A percentile compares a stretch with the other conserved stretches of the same genome.
Conservation (phyloP, 257 asterid genomes). For the Fraxinus cuspidata region DNA sequence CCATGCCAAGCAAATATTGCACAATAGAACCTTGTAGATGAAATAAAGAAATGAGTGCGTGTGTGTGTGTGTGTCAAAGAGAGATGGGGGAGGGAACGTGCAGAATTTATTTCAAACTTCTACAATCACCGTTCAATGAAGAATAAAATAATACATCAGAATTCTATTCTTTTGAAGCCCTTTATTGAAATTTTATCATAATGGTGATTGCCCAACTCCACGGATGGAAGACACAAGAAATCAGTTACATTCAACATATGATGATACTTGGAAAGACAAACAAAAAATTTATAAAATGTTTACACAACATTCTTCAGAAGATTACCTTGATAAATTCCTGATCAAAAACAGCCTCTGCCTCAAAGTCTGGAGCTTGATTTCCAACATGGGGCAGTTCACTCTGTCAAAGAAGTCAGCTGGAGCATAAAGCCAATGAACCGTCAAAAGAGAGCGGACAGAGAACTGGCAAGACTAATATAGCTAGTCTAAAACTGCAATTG, state of each 20-base stretch:
- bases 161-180: not conserved
- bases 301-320: not conserved
- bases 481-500: not conserved
- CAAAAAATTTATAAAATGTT: not conserved
- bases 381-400: conserved; percentile 84
- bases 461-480: not conserved
- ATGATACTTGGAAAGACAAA: too few relatives aligned
- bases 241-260: too few relatives aligned
- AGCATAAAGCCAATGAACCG: not conserved
- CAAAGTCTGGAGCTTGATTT: conserved; percentile 88
- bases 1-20: not conserved
- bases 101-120: not conserved
- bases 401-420: conserved; percentile 39
- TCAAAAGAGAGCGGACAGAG: not conserved
- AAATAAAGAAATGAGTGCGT: not conserved
- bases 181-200: not conserved
- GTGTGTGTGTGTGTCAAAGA: not conserved
- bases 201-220: too few relatives aligned
- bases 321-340: conserved; percentile 79
- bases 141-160: not conserved
- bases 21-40: not conserved
- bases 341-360: conserved; percentile 96
- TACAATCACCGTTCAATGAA: not conserved
- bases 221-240: too few relatives aligned
- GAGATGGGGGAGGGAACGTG: not conserved